These are phyloP conservation scores for Herpotrichia juniperi DNA, from an alignment of 2,329 filamentous ascomycete species.

Conservation along the genomic window DNA sequence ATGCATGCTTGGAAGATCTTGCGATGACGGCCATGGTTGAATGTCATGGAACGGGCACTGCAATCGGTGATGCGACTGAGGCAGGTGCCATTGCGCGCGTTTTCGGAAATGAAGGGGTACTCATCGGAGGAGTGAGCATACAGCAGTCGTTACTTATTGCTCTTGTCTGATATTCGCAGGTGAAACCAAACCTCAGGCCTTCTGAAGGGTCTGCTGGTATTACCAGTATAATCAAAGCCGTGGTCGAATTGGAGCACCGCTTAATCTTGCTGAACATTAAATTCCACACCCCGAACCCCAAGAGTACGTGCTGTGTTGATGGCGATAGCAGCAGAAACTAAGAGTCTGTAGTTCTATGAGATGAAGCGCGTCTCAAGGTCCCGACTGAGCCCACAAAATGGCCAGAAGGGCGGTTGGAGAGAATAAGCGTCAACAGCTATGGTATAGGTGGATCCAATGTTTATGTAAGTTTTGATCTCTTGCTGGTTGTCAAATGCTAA, in stretches of 20 bases:
- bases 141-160: neutral
- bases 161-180: no score
- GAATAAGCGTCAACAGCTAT: no score
- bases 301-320: neutral
- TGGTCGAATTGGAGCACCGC: constrained; percentile 7
- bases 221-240: constrained; percentile 22
- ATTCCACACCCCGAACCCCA: constrained; percentile 2
- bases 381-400: no score
- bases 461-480: no score
- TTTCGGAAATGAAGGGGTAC: no score
- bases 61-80: constrained; percentile 49
- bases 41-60: constrained; percentile 50
- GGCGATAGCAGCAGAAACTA: no score
- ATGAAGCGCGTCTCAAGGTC: no score
- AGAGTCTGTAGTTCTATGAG: no score
- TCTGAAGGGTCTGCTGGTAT: constrained; percentile 38
- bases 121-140: no score
- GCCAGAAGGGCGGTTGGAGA: no score
- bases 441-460: no score
- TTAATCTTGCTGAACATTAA: constrained; percentile 7
- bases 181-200: constrained; percentile 41
- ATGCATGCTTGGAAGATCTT: constrained; percentile 32
- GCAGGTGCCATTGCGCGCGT: constrained; percentile 3
- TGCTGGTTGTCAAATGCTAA: no score
- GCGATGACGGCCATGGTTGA: constrained; percentile 10